Conservation (phyloP, 768 basidiomycete species). For the Chiua virens region DNA sequence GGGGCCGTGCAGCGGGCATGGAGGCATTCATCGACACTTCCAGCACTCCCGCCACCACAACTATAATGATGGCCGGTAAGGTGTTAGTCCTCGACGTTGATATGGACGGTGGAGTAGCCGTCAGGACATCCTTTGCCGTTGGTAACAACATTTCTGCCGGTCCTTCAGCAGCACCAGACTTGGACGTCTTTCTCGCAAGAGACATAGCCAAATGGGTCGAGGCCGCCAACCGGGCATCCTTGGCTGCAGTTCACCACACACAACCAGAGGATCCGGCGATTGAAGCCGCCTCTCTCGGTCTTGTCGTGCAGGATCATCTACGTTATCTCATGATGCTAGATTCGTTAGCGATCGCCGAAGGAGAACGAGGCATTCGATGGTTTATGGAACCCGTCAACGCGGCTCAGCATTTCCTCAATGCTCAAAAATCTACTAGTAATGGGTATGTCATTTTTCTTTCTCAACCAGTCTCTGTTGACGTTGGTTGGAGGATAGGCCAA, state of each 20-base stretch:
- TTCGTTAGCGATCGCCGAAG: constrained; percentile 52
- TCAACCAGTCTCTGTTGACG: not conserved
- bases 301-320: constrained; percentile 52
- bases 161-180: constrained; percentile 38
- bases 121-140: constrained; percentile 76
- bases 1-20: constrained; percentile 68
- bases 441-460: constrained; percentile 14
- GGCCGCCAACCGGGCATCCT: constrained; percentile 38
- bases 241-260: constrained; percentile 16
- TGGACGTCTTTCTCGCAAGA: constrained; percentile 63
- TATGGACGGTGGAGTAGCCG: constrained; percentile 46
- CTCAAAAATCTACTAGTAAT: constrained; percentile 11
- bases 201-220: constrained; percentile 56
- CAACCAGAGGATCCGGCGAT: constrained; percentile 50
- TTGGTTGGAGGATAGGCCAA: constrained; percentile 32
- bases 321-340: constrained; percentile 74
- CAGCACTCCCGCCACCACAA: constrained; percentile 40
- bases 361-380: constrained; percentile 70
- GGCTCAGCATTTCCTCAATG: constrained; percentile 17
- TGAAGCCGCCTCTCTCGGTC: constrained; percentile 51
- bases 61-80: constrained; percentile 71
- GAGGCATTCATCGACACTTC: constrained; percentile 69
- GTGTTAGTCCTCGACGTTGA: constrained; percentile 80
- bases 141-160: constrained; percentile 45
- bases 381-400: constrained; percentile 50